Evolutionary conservation across 371 early-diverging fungal genomes (phyloP), one percentile per base, ranked within the genome.

Genomic region (Mortierella sp.): DNA sequence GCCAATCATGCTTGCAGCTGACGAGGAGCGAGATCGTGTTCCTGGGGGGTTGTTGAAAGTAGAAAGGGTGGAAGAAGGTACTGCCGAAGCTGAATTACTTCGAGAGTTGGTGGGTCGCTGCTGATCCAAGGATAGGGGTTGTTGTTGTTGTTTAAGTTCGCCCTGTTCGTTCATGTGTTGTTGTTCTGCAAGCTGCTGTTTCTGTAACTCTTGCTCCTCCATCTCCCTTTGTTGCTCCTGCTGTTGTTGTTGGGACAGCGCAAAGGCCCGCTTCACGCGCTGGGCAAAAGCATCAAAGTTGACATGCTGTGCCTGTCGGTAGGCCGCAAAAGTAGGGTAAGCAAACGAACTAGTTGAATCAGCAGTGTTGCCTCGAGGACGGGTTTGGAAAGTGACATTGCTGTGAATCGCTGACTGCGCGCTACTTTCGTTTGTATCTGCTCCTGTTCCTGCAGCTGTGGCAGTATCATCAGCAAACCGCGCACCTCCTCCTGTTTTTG

Each of bases 281-380:
- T 82, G 80, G 13, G 86, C 78, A 58, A 85, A 77, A 8, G 86
- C 80, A 28, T 82, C 86, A 74, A 79, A 77, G 63, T 74, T 81
- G 57, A 74, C 82, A 21, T 80, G 79, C 48, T 85, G 86, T n/a
- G 86, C 77, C 55, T 85, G 86, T 1, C 86, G 86, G 65, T 85
- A 85, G 60, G 70, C 82, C 8, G 82, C 82, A 78, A 77, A 85
- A 9, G 86, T 85, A n/a, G 86, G 86, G 75, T 79, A 85, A 0
- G 54, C 77, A 28, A 47, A 19, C 2, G 86, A 85, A 45, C 70
- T 81, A 11, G 77, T 79, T 57, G 85, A 84, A 52, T 85, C 82
- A 1, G 82, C 54, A 11, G 82, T 82, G 28, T 74, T 77, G 13
- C 78, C 80, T 34, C 82, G 72, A 34, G 86, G 86, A 3, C 86